A percentile compares a stretch with the other conserved stretches of the same genome.
These are phyloP conservation scores for Venustampulla echinocandica DNA, from an alignment of 495 filamentous ascomycete genomes.

Conservation along the genomic window DNA sequence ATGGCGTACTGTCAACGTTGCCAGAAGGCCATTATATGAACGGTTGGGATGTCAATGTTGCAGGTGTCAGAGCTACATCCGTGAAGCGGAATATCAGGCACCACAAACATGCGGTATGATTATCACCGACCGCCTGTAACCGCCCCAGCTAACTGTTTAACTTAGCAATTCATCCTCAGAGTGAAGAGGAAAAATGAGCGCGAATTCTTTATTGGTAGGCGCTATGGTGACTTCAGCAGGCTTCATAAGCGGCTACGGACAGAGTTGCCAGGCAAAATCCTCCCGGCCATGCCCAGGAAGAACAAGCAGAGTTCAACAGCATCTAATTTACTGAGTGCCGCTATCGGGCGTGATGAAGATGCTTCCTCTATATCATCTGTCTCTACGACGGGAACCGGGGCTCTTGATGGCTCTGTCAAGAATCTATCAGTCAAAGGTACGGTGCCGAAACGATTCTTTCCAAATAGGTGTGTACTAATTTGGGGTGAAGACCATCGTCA, in stretches of 20 bases:
- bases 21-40: conserved; percentile 88
- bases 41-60: conserved; percentile 96
- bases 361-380: conserved; percentile 67
- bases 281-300: conserved; percentile 82
- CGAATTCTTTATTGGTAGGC: conserved; percentile 69
- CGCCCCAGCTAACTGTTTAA: conserved; percentile 15
- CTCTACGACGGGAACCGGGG: conserved; percentile 42
- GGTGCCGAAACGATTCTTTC: neutral
- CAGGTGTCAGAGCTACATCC: conserved; percentile 70
- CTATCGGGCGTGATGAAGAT: conserved; percentile 48
- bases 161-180: conserved; percentile 86
- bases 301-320: conserved; percentile 67
- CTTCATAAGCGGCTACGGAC: conserved; percentile 71
- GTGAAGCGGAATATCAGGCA: conserved; percentile 81
- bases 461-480: neutral
- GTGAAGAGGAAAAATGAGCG: conserved; percentile 62
- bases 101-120: conserved; percentile 81
- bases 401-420: conserved; percentile 26
- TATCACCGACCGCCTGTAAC: neutral
- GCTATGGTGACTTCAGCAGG: conserved; percentile 80
- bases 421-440: conserved; percentile 35
- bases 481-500: conserved; percentile 14
- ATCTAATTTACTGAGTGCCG: conserved; percentile 37
- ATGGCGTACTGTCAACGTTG: conserved; percentile 72
- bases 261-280: conserved; percentile 84